Evolutionary conservation across 2,329 filamentous ascomycete species (phyloP).

Genomic region (Alternaria sp.): DNA sequence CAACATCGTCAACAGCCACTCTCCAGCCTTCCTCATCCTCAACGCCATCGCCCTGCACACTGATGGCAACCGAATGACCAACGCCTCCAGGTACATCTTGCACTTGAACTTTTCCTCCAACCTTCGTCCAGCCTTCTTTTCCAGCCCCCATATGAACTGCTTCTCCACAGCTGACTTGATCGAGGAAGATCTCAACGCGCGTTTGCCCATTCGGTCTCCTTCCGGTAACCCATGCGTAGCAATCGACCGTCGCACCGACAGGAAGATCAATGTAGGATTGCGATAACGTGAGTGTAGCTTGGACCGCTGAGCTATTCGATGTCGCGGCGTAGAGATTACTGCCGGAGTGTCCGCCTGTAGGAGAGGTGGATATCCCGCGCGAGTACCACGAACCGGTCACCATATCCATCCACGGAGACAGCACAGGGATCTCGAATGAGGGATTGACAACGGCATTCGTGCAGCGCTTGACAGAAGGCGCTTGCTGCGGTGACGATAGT

Average conservation of each 20-base stretch:
- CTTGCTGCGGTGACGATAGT: not conserved
- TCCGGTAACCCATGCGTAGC: slow-evolving; percentile 19
- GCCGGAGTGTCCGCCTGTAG: slow-evolving; percentile 9
- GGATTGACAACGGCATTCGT: slow-evolving; percentile 25
- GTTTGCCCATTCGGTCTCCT: slow-evolving; percentile 10
- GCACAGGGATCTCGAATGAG: slow-evolving; percentile 20
- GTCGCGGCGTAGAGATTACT: slow-evolving; percentile 13
- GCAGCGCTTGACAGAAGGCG: slow-evolving; percentile 8
- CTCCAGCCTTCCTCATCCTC: slow-evolving; percentile 11
- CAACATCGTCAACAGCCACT: slow-evolving; percentile 25
- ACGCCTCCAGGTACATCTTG: slow-evolving; percentile 3
- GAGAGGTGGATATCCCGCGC: slow-evolving; percentile 4
- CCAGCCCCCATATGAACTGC: not conserved
- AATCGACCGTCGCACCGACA: slow-evolving; percentile 5
- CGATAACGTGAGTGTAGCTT: slow-evolving; percentile 17
- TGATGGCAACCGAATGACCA: slow-evolving; percentile 19
- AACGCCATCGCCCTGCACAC: slow-evolving; percentile 19
- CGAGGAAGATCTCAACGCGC: slow-evolving; percentile 23
- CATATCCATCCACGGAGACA: slow-evolving; percentile 22
- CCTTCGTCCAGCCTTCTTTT: slow-evolving; percentile 14
- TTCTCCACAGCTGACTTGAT: slow-evolving; percentile 21
- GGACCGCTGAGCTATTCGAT: slow-evolving; percentile 18
- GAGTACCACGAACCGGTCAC: slow-evolving; percentile 23
- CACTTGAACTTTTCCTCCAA: slow-evolving; percentile 13
- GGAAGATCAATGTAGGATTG: slow-evolving; percentile 17